A percentile compares a stretch with the other conserved stretches of the same genome.
phyloP scores from a whole-genome alignment of 441 rosid species.

The Flueggea neowawraea region DNA sequence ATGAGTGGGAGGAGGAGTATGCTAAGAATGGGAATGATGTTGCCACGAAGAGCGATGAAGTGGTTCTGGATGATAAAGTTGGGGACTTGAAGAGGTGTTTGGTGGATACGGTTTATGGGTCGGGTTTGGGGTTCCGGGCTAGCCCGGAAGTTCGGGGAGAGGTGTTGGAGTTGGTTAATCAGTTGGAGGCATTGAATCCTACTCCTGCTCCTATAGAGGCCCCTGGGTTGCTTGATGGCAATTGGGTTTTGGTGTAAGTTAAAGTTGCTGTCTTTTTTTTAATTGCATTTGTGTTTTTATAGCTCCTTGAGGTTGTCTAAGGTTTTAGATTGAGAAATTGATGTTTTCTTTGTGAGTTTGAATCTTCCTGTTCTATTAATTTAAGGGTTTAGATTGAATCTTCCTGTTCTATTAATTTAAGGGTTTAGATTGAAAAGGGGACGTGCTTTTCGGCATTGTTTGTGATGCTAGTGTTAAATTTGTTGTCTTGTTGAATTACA shows the following conservation, averaged over 20 bases:
- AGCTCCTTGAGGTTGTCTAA: too few species aligned
- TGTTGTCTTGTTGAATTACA: too few species aligned
- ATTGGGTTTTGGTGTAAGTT: constrained; percentile 91
- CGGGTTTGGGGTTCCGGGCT: constrained; percentile 75
- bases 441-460: too few species aligned
- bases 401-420: too few species aligned
- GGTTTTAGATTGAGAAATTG: too few species aligned
- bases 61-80: constrained; percentile 21
- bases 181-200: constrained; percentile 81
- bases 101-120: constrained; percentile 79
- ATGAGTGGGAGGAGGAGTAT: constrained; percentile 74
- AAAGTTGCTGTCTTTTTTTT: background rate
- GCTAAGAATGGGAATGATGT: constrained; percentile 44
- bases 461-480: too few species aligned
- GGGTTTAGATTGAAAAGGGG: too few species aligned
- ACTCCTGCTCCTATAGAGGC: constrained; percentile 66
- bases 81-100: constrained; percentile 73
- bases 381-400: too few species aligned
- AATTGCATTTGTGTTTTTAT: background rate
- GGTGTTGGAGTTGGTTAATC: constrained; percentile 85
- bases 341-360: too few species aligned
- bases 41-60: constrained; percentile 20
- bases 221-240: constrained; percentile 69
- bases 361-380: too few species aligned
- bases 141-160: constrained; percentile 75